Conservation (phyloP, 2,329 filamentous ascomycete genomes). For the Periglandula ipomoeae region DNA sequence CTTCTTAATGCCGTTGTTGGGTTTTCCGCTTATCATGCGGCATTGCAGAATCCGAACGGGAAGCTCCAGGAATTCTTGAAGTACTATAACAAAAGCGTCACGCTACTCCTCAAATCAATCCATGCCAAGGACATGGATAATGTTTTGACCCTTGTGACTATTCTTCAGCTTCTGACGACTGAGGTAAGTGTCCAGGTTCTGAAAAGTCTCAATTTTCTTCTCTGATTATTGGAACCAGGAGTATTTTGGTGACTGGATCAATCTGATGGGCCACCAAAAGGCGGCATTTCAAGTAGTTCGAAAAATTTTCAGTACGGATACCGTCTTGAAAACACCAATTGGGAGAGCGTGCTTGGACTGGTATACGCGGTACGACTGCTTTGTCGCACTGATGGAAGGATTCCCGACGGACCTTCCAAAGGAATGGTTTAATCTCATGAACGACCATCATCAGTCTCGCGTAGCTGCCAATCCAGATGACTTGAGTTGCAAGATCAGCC, state of each 20-base stretch:
- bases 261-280: constrained; percentile 83
- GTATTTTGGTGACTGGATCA: constrained; percentile 91
- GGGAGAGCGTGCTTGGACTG: constrained; percentile 71
- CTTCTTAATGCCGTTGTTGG: constrained; percentile 79
- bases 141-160: constrained; percentile 71
- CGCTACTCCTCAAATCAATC: constrained; percentile 61
- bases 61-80: constrained; percentile 73
- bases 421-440: constrained; percentile 65
- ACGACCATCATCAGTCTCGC: constrained; percentile 54
- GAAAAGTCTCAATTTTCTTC: not conserved
- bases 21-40: constrained; percentile 81
- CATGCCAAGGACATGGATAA: constrained; percentile 61
- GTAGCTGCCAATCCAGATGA: constrained; percentile 50
- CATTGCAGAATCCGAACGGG: constrained; percentile 59
- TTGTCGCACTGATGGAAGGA: constrained; percentile 73
- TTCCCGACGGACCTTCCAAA: constrained; percentile 63
- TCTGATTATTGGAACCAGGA: constrained; percentile 49
- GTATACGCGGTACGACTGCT: constrained; percentile 84
- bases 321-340: constrained; percentile 60
- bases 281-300: constrained; percentile 77
- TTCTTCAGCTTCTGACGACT: constrained; percentile 85
- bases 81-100: constrained; percentile 86
- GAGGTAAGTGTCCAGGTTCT: constrained; percentile 52
- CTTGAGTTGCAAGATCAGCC: constrained; percentile 57
- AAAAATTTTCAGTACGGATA: constrained; percentile 67